These are phyloP conservation scores for Penium margaritaceum DNA, from an alignment of 139 green algal genomes.

Conservation along the genomic window DNA sequence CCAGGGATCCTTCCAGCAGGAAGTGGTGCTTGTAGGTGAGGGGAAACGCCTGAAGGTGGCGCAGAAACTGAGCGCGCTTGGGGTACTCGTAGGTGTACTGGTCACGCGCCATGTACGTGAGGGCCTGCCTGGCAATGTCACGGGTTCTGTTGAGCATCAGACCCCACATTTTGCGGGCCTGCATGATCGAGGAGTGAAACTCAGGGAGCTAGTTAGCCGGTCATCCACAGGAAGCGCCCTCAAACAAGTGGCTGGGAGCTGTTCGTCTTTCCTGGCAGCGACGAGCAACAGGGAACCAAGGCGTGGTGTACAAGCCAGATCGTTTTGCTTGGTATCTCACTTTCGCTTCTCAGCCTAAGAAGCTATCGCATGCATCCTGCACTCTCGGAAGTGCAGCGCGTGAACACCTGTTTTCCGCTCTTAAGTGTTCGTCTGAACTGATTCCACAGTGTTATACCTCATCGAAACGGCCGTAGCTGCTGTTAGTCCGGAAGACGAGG, in stretches of 20 bases:
- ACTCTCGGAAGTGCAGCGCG: neutral
- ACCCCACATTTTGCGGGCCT: slow-evolving; percentile 44
- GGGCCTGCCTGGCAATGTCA: slow-evolving; percentile 23
- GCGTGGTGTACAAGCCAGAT: too few relatives aligned
- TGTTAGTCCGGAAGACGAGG: slow-evolving; percentile 43
- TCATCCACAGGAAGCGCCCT: neutral
- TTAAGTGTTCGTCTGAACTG: neutral
- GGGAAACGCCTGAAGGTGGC: slow-evolving; percentile 37
- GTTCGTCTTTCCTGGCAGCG: neutral
- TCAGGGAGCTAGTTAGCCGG: neutral
- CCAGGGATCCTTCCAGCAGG: slow-evolving; percentile 19
- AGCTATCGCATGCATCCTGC: neutral
- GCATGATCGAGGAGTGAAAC: neutral
- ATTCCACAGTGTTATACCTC: slow-evolving; percentile 8
- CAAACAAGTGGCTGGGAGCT: neutral
- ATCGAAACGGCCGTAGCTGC: slow-evolving; percentile 40
- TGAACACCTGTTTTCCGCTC: neutral
- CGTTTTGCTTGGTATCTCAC: too few relatives aligned
- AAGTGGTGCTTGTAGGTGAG: slow-evolving; percentile 35
- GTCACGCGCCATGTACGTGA: slow-evolving; percentile 21
- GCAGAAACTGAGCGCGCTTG: slow-evolving; percentile 31
- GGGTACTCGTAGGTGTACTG: slow-evolving; percentile 23
- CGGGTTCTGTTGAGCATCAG: slow-evolving; percentile 21
- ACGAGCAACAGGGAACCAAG: too few relatives aligned
- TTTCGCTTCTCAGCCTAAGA: too few relatives aligned